Conservation (phyloP, 2,329 filamentous ascomycete species). For the Fusarium protoensiforme region DNA sequence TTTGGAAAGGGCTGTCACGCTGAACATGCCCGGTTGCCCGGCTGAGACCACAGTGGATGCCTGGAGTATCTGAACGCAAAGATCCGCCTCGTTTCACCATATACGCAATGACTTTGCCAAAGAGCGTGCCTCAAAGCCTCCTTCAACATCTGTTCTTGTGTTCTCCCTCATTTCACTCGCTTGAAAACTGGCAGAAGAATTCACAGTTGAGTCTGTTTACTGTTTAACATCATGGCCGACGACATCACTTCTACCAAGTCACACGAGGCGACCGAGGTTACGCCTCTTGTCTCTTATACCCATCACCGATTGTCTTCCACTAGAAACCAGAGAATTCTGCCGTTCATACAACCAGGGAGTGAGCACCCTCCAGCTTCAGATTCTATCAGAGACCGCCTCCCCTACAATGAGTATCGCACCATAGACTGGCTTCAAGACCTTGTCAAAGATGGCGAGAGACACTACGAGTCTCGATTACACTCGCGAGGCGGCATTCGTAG, state of each 20-base stretch:
- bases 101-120: no score
- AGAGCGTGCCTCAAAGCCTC: no score
- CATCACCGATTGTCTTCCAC: neutral
- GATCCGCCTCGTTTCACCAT: no score
- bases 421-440: slow-evolving; percentile 72
- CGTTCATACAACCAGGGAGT: neutral
- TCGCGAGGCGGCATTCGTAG: neutral
- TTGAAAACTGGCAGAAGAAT: neutral
- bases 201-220: neutral
- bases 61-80: no score
- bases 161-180: neutral
- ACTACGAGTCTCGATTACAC: neutral
- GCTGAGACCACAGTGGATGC: neutral
- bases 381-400: neutral
- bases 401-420: slow-evolving; percentile 70
- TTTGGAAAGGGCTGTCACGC: neutral
- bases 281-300: neutral
- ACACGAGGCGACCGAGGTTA: neutral
- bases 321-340: neutral
- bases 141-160: neutral
- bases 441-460: slow-evolving; percentile 43
- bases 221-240: neutral
- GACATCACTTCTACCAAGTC: neutral
- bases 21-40: neutral
- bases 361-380: neutral